Percentiles rank a stretch among this genome's conserved stretches.
Conservation (phyloP, 2,329 filamentous ascomycete genomes). For the Pestalotiopsis fici region DNA sequence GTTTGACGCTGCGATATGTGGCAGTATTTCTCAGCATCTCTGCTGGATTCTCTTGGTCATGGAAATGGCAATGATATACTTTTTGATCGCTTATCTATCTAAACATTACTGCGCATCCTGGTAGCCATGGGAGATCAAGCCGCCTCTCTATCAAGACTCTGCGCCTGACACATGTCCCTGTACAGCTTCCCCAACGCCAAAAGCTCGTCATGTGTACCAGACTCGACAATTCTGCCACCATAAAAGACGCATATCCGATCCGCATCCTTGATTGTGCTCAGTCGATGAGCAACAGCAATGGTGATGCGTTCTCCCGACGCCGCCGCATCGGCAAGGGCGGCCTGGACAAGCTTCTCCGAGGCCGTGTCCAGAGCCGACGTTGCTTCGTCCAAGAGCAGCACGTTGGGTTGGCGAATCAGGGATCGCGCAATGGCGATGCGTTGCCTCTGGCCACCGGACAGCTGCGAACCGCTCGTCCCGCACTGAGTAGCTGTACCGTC, state of each 20-base stretch:
- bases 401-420: conserved; percentile 39
- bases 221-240: conserved; percentile 50
- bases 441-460: conserved; percentile 44
- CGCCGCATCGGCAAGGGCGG: conserved; percentile 9
- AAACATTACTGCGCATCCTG: not conserved
- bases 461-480: conserved; percentile 42
- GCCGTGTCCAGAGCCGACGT: conserved; percentile 17
- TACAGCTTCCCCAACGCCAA: not conserved
- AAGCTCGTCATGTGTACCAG: conserved; percentile 54
- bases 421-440: conserved; percentile 45
- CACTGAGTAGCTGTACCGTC: conserved; percentile 46
- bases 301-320: conserved; percentile 16
- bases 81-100: not conserved
- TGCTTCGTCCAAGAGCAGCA: conserved; percentile 45
- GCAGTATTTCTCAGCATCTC: too few relatives aligned
- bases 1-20: too few relatives aligned
- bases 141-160: not conserved
- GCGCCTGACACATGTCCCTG: not conserved
- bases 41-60: too few relatives aligned
- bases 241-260: conserved; percentile 61
- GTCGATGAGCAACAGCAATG: conserved; percentile 24
- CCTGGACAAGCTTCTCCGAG: conserved; percentile 15
- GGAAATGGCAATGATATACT: too few relatives aligned
- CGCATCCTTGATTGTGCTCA: conserved; percentile 33
- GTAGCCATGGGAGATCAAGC: not conserved